Percentiles rank a stretch among this genome's conserved stretches.
Conservation (phyloP, 108 stramenopile genomes). For the Cyclotella baltica region DNA sequence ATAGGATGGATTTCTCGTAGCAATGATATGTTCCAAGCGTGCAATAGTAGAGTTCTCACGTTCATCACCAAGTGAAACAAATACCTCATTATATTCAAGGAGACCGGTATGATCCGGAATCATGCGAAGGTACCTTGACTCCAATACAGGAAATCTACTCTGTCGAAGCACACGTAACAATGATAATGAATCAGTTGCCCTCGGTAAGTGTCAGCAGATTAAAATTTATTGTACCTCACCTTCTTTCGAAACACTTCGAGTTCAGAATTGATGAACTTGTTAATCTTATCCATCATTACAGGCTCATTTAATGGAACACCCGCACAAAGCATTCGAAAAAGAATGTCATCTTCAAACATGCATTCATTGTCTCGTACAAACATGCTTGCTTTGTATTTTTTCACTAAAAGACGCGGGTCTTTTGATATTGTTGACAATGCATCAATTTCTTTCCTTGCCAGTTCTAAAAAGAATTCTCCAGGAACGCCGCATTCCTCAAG, state of each 20-base stretch:
- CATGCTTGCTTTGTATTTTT: constrained; percentile 6
- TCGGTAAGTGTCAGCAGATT: not conserved
- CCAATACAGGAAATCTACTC: constrained; percentile 25
- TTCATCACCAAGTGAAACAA: constrained; percentile 36
- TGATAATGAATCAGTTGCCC: not conserved
- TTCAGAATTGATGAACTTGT: constrained; percentile 20
- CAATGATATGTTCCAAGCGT: constrained; percentile 21
- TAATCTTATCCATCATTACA: not conserved
- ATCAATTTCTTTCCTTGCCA: constrained; percentile 21
- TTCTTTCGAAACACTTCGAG: constrained; percentile 20
- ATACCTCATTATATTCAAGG: constrained; percentile 40
- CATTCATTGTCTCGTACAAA: constrained; percentile 3
- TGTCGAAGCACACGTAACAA: constrained; percentile 6
- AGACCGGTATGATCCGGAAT: constrained; percentile 43
- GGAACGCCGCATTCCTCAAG: constrained; percentile 36
- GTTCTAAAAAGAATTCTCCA: constrained; percentile 20
- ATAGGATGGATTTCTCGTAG: constrained; percentile 46
- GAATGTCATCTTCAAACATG: constrained; percentile 34
- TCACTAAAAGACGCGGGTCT: not conserved
- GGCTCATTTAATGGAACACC: constrained; percentile 27
- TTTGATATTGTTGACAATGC: constrained; percentile 3
- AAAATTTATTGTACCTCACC: constrained; percentile 5
- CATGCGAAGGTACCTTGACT: constrained; percentile 34
- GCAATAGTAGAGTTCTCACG: not conserved
- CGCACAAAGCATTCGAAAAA: constrained; percentile 24